Conservation (phyloP, 371 early-diverging fungal species). For the Fennellomyces sp. region DNA sequence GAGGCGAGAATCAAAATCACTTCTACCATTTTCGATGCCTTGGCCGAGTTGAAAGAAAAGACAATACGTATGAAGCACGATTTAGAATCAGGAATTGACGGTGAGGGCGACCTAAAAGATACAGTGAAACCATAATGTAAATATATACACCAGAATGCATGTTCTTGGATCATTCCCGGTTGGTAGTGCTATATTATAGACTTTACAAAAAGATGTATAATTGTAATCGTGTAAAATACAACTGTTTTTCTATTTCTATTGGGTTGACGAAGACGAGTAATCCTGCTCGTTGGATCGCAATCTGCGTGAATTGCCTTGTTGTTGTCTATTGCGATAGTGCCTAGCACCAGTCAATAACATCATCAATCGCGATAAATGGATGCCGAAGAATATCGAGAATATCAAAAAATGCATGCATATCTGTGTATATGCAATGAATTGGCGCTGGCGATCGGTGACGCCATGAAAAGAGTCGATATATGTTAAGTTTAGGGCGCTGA, state of each 20-base stretch:
- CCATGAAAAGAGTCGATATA: not conserved
- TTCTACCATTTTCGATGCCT: conserved; percentile 51
- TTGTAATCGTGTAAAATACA: too few relatives aligned
- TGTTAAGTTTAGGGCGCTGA: not conserved
- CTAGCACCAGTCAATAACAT: not conserved
- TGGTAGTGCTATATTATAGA: too few relatives aligned
- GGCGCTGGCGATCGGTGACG: not conserved
- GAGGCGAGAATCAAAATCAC: conserved; percentile 65
- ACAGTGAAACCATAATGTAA: conserved; percentile 9
- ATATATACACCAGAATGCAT: not conserved
- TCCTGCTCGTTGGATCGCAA: too few relatives aligned
- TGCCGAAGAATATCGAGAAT: not conserved
- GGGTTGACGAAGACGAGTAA: too few relatives aligned
- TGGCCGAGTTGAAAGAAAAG: conserved; percentile 46
- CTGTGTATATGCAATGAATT: not conserved
- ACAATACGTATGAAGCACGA: conserved; percentile 11
- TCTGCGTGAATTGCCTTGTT: too few relatives aligned
- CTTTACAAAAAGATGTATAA: too few relatives aligned
- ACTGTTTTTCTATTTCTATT: not conserved
- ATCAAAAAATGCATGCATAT: not conserved
- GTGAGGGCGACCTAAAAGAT: conserved; percentile 6
- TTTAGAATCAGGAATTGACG: conserved; percentile 7
- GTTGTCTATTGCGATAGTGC: too few relatives aligned
- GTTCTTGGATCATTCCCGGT: too few relatives aligned
- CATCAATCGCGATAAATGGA: not conserved